These are phyloP conservation scores for Gossypium thurberi DNA, from an alignment of 345 rosid genomes.

Conservation along the genomic window DNA sequence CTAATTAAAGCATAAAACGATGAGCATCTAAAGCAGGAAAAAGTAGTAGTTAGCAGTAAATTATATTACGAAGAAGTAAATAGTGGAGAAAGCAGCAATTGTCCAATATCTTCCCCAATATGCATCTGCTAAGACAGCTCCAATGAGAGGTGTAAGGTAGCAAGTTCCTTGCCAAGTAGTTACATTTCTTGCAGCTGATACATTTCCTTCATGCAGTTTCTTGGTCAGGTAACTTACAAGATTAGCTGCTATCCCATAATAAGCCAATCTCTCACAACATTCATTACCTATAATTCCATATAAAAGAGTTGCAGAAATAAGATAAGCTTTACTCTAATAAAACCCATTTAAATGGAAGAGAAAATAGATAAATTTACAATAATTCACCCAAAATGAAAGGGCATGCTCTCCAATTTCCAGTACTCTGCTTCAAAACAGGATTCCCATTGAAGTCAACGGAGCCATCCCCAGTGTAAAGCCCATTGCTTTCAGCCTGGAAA, in stretches of 20 bases:
- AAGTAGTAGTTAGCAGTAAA: neutral
- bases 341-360: neutral
- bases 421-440: slow-evolving; percentile 67
- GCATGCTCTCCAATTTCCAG: slow-evolving; percentile 96
- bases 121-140: slow-evolving; percentile 88
- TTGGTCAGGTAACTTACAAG: slow-evolving; percentile 79
- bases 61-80: slow-evolving; percentile 60
- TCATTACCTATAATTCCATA: slow-evolving; percentile 52
- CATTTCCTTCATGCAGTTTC: slow-evolving; percentile 82
- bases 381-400: slow-evolving; percentile 76
- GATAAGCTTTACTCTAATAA: neutral
- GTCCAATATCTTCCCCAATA: slow-evolving; percentile 99
- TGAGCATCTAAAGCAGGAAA: neutral
- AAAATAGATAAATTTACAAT: neutral
- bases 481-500: slow-evolving; percentile 34
- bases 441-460: slow-evolving; percentile 71
- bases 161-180: slow-evolving; percentile 90
- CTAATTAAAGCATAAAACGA: neutral
- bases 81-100: slow-evolving; percentile 73
- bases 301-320: slow-evolving; percentile 12
- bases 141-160: slow-evolving; percentile 87
- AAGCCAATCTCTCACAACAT: slow-evolving; percentile 93
- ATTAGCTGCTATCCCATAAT: slow-evolving; percentile 84
- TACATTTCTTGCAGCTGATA: slow-evolving; percentile 80
- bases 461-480: slow-evolving; percentile 78